A percentile compares a stretch with the other conserved stretches of the same genome.
phyloP scores from a whole-genome alignment of 805 yeast species.

The Lipomyces sp. region DNA sequence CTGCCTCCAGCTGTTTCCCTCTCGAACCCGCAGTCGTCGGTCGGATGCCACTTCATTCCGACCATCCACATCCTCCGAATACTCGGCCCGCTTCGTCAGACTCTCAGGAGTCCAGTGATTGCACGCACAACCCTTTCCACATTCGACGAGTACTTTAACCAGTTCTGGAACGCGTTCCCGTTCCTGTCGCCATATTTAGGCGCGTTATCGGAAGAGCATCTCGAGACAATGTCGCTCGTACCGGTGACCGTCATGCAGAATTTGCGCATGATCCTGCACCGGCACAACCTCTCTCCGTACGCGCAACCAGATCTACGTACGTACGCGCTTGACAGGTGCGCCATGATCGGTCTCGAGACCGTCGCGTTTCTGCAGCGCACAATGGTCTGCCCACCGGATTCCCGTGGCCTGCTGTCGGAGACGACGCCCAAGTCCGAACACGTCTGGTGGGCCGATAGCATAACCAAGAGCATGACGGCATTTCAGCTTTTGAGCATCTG shows the following conservation, averaged over 20 bases:
- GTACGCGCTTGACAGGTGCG: slow-evolving; percentile 29
- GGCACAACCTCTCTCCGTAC: slow-evolving; percentile 32
- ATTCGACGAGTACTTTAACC: slow-evolving; percentile 29
- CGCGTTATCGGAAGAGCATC: slow-evolving; percentile 2
- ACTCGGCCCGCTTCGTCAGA: slow-evolving; percentile 25
- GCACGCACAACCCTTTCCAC: slow-evolving; percentile 26
- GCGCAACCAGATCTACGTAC: slow-evolving; percentile 30
- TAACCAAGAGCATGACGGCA: slow-evolving; percentile 17
- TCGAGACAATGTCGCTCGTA: slow-evolving; percentile 27
- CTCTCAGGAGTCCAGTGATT: slow-evolving; percentile 20
- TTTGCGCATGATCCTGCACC: slow-evolving; percentile 25
- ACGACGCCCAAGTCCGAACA: slow-evolving; percentile 7
- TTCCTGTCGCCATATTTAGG: slow-evolving; percentile 14
- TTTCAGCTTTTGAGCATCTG: slow-evolving; percentile 27
- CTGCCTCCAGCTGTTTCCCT: neutral
- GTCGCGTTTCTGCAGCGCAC: slow-evolving; percentile 28
- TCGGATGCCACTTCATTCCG: slow-evolving; percentile 27
- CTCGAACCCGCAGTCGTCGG: slow-evolving; percentile 16
- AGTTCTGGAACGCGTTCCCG: slow-evolving; percentile 33
- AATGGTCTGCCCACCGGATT: slow-evolving; percentile 20
- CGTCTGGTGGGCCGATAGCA: slow-evolving; percentile 22
- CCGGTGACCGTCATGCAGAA: slow-evolving; percentile 33
- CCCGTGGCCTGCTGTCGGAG: neutral
- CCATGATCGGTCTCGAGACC: slow-evolving; percentile 28
- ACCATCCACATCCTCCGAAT: slow-evolving; percentile 30